Evolutionary conservation across 2,329 filamentous ascomycete species (phyloP), one percentile per base, ranked within the genome.

Genomic region (Fusarium sp.): DNA sequence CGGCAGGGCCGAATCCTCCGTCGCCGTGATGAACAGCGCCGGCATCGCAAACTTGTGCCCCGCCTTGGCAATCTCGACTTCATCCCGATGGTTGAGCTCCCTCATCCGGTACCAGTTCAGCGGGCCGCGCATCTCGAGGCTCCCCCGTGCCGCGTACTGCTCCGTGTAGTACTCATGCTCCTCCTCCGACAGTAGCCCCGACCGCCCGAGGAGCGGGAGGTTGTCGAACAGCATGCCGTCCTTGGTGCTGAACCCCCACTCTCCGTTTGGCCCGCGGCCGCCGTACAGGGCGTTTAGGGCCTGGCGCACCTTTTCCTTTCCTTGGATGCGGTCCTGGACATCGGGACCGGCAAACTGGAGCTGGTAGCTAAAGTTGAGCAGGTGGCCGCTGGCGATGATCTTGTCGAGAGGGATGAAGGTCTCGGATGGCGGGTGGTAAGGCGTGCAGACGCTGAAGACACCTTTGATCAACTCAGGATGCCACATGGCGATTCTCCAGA

Each of bases 41-140:
- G 93, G 92, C 74, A 88, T 82, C 50, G 83, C 79, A 57, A 92
- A 83, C 75, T 83, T 66, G 14, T 65, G 59, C 33, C 68, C 88
- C 74, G 89, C 89, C 65, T 86, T 82, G 57, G 88, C 83, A 40
- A 92, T 81, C 42, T 83, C 77, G 51, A 78, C 71, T 75, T 97
- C 96, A 68, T 97, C 93, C 40, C 92, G 86, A 76, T 84, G 91
- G 79, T 97, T 97, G 68, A 90, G 79, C 77, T 87, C 82, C 18
- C 87, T 83, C 3, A 87, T 91, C 44, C 93, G 89, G 81, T 99
- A 99, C 92, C 93, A 97, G 80, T 94, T 96, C 65, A 93, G 83
- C 14, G 93, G 92, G 0, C 93, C 93, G 69, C 90, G 87, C 70
- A 98, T 79, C 49, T 93, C 93, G 6, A 76, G 77, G 8, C 65